Base-by-base conservation (phyloP, 1,284 basidiomycete genomes). In the Athelia sp. region DNA sequence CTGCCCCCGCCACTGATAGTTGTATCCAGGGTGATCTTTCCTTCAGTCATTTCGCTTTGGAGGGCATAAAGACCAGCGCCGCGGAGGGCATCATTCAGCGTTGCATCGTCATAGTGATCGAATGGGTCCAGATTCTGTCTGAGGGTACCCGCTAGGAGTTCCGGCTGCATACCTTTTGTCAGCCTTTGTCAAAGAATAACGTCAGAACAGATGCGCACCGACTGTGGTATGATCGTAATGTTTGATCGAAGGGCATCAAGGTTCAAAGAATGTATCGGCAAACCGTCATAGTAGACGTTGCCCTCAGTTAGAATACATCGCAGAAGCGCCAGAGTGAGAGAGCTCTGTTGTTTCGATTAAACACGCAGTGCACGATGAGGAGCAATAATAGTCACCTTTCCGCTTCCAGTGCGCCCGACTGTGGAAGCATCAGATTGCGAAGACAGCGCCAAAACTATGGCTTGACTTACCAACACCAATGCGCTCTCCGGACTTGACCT, bases 371-470 rank as follows among this genome's bases (percentile, higher is more conserved):
- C 36, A 29, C 45, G n/a, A 42, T 31, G 17, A 24, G 51, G 8
- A 19, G 45, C 23, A 9, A 31, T 21, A n/a, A 32, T 17, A 43
- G 47, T 21, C 49, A 76, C 78, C 70, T 90, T 90, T 45, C 87
- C 87, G 54, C 81, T 84, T 13, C 87, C 88, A 1, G 87, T 90
- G 29, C 87, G 72, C 18, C 87, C 87, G 17, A 85, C 82, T 80
- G 48, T 14, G 32, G 10, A 21, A 48, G 29, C 4, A 13, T 29
- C 26, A 29, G 26, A 4, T 29, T 29, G 26, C 40, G 23, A n/a
- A 15, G 45, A 50, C 18, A 3, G 21, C n/a, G 48, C 46, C 21
- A 46, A 52, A 14, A 22, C 45, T 42, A 17, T 4, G 31, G 24
- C 24, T 6, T 40, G 36, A 61, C 66, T 53, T 50, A 72, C 73